Evolutionary conservation across 2,329 filamentous ascomycete genomes (phyloP), one percentile per base, ranked within the genome.

Genomic region (Orbilia brochopaga): DNA sequence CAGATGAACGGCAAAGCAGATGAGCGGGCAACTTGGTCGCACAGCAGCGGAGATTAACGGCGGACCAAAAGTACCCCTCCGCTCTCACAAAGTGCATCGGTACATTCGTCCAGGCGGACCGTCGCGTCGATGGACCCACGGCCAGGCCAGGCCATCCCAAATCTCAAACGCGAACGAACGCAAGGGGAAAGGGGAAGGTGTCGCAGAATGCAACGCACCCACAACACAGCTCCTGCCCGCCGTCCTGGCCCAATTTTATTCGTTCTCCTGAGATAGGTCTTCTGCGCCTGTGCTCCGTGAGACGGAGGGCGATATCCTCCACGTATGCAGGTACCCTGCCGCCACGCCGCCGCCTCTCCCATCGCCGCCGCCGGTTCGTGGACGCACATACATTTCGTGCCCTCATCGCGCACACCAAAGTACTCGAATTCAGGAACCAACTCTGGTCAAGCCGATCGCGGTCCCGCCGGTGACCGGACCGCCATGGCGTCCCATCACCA

Each of bases 281-380:
- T n/a, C n/a, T n/a, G n/a, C n/a, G n/a, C n/a, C n/a, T n/a, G n/a
- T n/a, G n/a, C n/a, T n/a, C n/a, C n/a, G n/a, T n/a, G n/a, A n/a
- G n/a, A n/a, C n/a, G n/a, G n/a, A n/a, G n/a, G n/a, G n/a, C n/a
- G n/a, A n/a, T n/a, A n/a, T n/a, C n/a, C n/a, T n/a, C n/a, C n/a
- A n/a, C n/a, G n/a, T n/a, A 64, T 64, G 66, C 66, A 70, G 66
- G 66, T 64, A 70, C 66, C 65, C 59, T 64, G 40, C 40, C 40
- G 40, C 40, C 40, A 44, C 40, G 17, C 40, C 11, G 13, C 13
- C 40, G 40, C 11, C 27, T 15, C 3, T 13, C 4, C 40, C 40
- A 6, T 44, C 40, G 35, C 35, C 40, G 13, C 3, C 27, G 4
- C 27, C 27, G 4, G 27, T 32, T 8, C 27, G 27, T 32, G 27